Base-by-base conservation (phyloP, 345 rosid genomes). In the Arabis alpina region DNA sequence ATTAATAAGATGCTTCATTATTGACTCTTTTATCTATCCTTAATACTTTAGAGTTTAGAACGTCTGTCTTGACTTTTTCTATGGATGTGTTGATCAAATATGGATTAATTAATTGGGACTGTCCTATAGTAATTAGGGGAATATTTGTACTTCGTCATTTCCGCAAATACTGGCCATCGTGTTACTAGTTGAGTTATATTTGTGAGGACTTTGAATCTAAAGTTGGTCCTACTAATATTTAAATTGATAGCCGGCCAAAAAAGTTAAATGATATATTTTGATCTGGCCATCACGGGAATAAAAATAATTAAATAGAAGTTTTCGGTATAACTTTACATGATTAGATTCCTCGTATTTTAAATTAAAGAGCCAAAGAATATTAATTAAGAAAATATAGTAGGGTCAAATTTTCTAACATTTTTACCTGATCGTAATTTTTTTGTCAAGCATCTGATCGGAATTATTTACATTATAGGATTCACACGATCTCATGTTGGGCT, bases 1-100 rank as follows among this genome's bases (percentile, higher is more conserved):
- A 54, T 45, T 25, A 55, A 12, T 56, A 44, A 32, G 24, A 56
- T 56, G 47, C 37, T 34, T 55, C 3, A 3, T 34, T 50, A 56
- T 3, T 45, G 61, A 42, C 13, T 13, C 8, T 48, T 8, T 48
- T 64, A 36, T 36, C 39, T 7, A 2, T 63, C 16, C 4, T 11
- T 19, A 16, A 30, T 5, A 13, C n/a, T n/a, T n/a, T n/a, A n/a
- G n/a, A n/a, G 5, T 70, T 23, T 28, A 8, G 10, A 54, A 10
- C 43, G 8, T 27, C 59, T 72, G 9, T 56, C 13, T 36, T 54
- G 71, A 72, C 65, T 19, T 55, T 64, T 72, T 39, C 36, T 37
- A 14, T 44, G 23, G 16, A 11, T 8, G 27, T 43, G 64, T 47
- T 73, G 2, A 48, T 48, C n/a, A 73, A 57, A 0, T 55, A 47